Base-by-base conservation (phyloP, 2,329 filamentous ascomycete genomes). In the Hypoxylon sp. region DNA sequence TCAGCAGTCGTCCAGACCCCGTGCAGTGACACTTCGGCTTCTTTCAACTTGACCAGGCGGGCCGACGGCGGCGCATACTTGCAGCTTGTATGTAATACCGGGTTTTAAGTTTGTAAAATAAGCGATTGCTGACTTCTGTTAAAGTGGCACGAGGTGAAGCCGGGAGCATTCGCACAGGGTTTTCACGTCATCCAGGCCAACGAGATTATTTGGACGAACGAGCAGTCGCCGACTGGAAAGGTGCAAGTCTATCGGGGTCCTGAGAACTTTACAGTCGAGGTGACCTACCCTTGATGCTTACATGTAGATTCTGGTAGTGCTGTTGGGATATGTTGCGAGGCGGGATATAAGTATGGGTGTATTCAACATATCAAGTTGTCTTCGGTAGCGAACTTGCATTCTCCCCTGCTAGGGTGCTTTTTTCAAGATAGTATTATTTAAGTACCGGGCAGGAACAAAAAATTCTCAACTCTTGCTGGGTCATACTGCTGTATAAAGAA, bases 161-260 rank as follows among this genome's bases (percentile, higher is more conserved):
- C 62, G 29, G 59, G 37, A 2, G 8, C 15, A 15, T 37, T 35
- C 11, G 56, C 48, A 1, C 52, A 62, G 10, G 72, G 63, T 29
- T 24, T 67, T 6, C 71, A 72, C 54, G 19, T 52, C 24, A 74
- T 73, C 51, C 15, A 24, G 2, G 24, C 58, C 27, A 67, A 67
- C 1, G 37, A 73, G 53, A 74, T 74, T 21, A 19, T 65, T 32
- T 69, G 64, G 69, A 54, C 53, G 37, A 72, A 70, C 53, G 66
- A 70, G 54, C 52, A 73, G 39, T 66, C 64, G 6, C 69, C 68
- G 10, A 73, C 66, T 6, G 71, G 72, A n/a, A 64, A 50, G 6
- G 72, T 71, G 17, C 63, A 73, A 48, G 53, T 65, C 29, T 74
- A 74, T 24, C 21, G 35, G 8, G 72, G 71, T 11, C 69, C 70